Evolutionary conservation across 2,329 filamentous ascomycete genomes (phyloP).

Genomic region (Trichoderma pleuroti): DNA sequence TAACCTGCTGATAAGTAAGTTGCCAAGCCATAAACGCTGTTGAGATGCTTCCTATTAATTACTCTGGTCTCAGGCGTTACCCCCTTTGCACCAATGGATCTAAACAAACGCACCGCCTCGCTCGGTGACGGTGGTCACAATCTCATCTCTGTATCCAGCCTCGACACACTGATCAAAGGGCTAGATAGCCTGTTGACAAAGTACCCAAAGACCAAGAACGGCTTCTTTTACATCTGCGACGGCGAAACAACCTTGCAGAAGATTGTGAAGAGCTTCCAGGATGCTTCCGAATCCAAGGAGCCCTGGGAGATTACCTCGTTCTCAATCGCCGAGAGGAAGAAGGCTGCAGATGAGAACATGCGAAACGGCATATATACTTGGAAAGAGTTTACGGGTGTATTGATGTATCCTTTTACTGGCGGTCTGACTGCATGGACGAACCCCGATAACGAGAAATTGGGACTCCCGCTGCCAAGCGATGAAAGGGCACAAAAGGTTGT

Average conservation of each 20-base stretch:
- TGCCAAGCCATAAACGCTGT: not conserved
- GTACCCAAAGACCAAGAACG: conserved; percentile 1
- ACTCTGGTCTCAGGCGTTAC: not conserved
- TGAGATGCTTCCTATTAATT: not conserved
- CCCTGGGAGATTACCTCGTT: not conserved
- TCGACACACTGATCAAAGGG: not conserved
- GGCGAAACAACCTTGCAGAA: conserved; percentile 5
- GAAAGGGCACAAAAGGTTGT: not conserved
- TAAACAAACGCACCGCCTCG: not conserved
- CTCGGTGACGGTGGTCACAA: conserved; percentile 1
- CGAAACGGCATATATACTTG: not conserved
- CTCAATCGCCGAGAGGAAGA: not conserved
- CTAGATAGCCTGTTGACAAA: not conserved
- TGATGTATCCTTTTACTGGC: not conserved
- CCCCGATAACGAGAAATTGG: not conserved
- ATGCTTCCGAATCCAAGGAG: not conserved
- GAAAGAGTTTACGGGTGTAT: not conserved
- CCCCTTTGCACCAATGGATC: not conserved
- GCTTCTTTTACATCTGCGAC: conserved; percentile 14
- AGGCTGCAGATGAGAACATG: conserved; percentile 1
- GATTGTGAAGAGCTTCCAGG: conserved; percentile 6
- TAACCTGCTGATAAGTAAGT: conserved; percentile 1
- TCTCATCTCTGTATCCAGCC: conserved; percentile 4
- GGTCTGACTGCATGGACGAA: conserved; percentile 5
- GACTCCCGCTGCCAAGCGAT: not conserved